Percentiles rank a stretch among this genome's conserved stretches.
Evolutionary conservation across 176 grass and related monocot genomes (phyloP).

Genomic region (Musa schizocarpa): DNA sequence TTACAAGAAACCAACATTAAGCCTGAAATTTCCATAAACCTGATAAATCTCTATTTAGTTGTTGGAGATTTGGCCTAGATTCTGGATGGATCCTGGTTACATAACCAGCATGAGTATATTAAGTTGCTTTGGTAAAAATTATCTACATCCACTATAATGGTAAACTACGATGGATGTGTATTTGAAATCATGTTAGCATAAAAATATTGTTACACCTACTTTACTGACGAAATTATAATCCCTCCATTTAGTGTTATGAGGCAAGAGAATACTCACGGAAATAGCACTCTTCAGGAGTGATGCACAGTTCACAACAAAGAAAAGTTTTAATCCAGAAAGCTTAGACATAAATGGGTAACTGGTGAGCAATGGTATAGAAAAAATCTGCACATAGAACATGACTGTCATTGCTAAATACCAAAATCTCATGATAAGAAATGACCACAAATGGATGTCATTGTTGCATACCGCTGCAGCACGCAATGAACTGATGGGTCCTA

Average conservation of each 20-base stretch:
- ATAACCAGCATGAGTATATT: no score
- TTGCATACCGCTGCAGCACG: constrained; percentile 38
- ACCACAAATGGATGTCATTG: constrained; percentile 1
- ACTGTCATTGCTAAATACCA: no score
- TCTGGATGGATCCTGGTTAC: no score
- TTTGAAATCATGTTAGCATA: no score
- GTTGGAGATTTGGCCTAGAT: no score
- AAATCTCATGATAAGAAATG: neutral
- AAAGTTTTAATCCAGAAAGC: constrained; percentile 37
- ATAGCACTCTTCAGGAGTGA: constrained; percentile 50
- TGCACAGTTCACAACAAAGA: constrained; percentile 41
- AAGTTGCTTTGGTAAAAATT: no score
- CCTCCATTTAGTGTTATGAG: neutral
- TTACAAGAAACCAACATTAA: no score
- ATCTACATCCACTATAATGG: no score
- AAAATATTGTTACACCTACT: no score
- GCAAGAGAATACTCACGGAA: constrained; percentile 28
- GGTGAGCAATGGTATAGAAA: constrained; percentile 48
- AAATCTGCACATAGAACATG: constrained; percentile 23
- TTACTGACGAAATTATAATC: neutral
- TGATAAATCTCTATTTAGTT: no score
- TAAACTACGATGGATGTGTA: no score
- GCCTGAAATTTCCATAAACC: no score
- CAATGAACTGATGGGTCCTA: constrained; percentile 33
- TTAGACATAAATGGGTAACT: constrained; percentile 49